phyloP scores from a whole-genome alignment of 2,329 filamentous ascomycete species.

The Clonostachys byssicola region DNA sequence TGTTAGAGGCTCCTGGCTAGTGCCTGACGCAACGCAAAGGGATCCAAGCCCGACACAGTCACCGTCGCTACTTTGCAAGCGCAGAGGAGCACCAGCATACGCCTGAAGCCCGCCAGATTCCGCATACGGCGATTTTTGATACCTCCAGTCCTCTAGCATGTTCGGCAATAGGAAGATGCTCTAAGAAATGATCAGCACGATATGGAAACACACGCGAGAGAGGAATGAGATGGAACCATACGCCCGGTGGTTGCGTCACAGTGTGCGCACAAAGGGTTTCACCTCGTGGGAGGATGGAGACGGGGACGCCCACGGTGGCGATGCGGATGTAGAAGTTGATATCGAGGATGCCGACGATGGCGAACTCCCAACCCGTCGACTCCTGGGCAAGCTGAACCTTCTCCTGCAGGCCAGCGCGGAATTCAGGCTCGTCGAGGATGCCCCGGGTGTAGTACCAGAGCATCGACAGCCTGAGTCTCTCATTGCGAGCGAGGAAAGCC shows the following conservation, averaged over 20 bases:
- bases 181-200: neutral
- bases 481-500: constrained; percentile 15
- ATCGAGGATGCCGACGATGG: constrained; percentile 36
- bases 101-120: neutral
- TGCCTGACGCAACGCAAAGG: neutral
- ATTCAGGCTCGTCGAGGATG: constrained; percentile 28
- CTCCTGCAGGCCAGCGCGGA: constrained; percentile 33
- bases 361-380: constrained; percentile 37
- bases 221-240: neutral
- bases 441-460: constrained; percentile 38
- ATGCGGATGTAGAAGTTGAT: constrained; percentile 35
- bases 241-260: neutral
- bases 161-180: neutral
- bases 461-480: constrained; percentile 22
- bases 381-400: constrained; percentile 33
- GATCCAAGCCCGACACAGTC: neutral
- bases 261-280: neutral
- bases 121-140: neutral
- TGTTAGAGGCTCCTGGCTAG: constrained; percentile 19
- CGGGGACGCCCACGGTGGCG: constrained; percentile 31
- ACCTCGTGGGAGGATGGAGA: neutral
- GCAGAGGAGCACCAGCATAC: neutral
- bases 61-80: neutral
- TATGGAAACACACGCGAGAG: neutral
- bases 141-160: neutral